These are phyloP conservation scores for Urochloa ruziziensis DNA, from an alignment of 176 grass and related monocot species.

Conservation along the genomic window DNA sequence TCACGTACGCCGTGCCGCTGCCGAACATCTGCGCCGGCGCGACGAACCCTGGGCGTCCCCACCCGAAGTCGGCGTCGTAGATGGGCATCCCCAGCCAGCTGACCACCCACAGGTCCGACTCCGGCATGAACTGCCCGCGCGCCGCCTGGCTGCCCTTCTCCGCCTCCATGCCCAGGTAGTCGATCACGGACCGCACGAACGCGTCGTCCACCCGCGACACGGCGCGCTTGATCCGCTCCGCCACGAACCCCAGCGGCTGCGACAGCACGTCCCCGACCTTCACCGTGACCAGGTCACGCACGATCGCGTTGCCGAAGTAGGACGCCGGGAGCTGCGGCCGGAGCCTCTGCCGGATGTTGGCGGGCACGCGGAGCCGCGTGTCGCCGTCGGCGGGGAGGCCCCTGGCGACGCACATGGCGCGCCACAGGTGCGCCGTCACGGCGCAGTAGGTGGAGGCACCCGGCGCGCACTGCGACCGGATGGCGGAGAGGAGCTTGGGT, in stretches of 20 bases:
- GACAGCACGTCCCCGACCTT: slow-evolving; percentile 44
- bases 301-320: slow-evolving; percentile 74
- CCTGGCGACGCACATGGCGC: slow-evolving; percentile 65
- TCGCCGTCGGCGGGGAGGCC: slow-evolving; percentile 30
- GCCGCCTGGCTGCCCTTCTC: slow-evolving; percentile 61
- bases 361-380: slow-evolving; percentile 55
- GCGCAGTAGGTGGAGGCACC: slow-evolving; percentile 73
- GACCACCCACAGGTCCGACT: slow-evolving; percentile 49
- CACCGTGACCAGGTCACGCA: slow-evolving; percentile 47
- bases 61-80: slow-evolving; percentile 75
- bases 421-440: slow-evolving; percentile 70
- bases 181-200: slow-evolving; percentile 54
- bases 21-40: slow-evolving; percentile 65
- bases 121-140: slow-evolving; percentile 57
- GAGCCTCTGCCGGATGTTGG: slow-evolving; percentile 58
- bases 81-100: slow-evolving; percentile 78
- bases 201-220: slow-evolving; percentile 53
- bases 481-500: slow-evolving; percentile 42
- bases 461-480: slow-evolving; percentile 32
- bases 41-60: slow-evolving; percentile 50
- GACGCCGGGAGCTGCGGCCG: slow-evolving; percentile 40
- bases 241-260: slow-evolving; percentile 30
- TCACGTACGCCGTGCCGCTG: slow-evolving; percentile 58
- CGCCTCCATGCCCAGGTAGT: slow-evolving; percentile 53
- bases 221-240: slow-evolving; percentile 49